These are phyloP conservation scores for Suhomyces xylopsoci DNA, from an alignment of 805 yeast genomes.

Conservation along the genomic window DNA sequence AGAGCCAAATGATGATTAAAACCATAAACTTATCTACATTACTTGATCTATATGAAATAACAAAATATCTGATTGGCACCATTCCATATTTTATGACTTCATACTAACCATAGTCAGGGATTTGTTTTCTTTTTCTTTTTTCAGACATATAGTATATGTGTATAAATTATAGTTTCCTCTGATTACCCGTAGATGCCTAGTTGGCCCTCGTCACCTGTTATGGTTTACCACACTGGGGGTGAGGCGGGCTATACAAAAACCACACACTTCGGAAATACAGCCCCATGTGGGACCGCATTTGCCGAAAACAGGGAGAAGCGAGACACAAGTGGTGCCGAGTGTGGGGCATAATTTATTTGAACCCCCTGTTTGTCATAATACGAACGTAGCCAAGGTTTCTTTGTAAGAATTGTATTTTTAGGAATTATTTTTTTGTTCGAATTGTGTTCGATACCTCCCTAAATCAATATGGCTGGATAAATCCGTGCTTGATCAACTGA, in stretches of 20 bases:
- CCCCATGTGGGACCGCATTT: not conserved
- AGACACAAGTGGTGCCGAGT: not conserved
- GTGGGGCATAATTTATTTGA: not conserved
- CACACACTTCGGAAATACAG: not conserved
- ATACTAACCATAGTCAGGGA: not conserved
- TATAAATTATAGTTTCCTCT: not conserved
- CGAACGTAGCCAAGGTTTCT: not conserved
- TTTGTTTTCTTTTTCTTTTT: not conserved
- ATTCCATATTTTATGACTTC: not conserved
- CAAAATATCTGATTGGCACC: constrained; percentile 1
- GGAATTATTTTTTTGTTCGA: not conserved
- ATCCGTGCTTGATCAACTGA: not conserved
- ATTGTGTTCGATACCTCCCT: not conserved
- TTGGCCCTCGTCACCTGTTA: not conserved
- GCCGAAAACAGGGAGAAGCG: not conserved
- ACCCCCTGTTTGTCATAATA: not conserved
- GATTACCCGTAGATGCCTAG: not conserved
- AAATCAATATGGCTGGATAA: not conserved
- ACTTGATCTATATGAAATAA: constrained; percentile 11
- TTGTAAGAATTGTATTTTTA: not conserved
- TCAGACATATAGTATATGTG: not conserved
- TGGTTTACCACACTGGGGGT: not conserved
- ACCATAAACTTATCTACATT: constrained; percentile 15
- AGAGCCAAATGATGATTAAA: constrained; percentile 2
- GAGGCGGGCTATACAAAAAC: not conserved